These are phyloP conservation scores for Hymenoscyphus repandus DNA, from an alignment of 2,329 filamentous ascomycete genomes.

Conservation along the genomic window DNA sequence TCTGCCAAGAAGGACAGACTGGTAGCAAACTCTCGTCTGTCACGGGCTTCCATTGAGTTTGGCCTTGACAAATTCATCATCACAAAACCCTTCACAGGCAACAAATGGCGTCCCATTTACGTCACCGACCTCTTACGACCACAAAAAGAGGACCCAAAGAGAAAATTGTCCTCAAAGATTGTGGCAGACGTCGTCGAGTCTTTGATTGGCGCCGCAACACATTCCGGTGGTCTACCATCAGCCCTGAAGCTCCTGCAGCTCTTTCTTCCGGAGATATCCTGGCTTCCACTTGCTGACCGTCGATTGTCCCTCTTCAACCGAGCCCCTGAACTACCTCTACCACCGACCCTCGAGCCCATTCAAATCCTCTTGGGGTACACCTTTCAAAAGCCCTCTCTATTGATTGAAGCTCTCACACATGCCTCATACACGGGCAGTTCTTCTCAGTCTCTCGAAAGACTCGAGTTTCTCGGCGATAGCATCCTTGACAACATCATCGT, in stretches of 20 bases:
- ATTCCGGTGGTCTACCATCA: conserved; percentile 61
- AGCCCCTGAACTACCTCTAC: conserved; percentile 35
- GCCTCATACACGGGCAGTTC: conserved; percentile 46
- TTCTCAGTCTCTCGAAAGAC: conserved; percentile 57
- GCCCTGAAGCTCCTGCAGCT: conserved; percentile 59
- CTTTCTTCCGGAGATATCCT: conserved; percentile 58
- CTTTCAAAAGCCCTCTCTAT: conserved; percentile 62
- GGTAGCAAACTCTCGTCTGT: conserved; percentile 72
- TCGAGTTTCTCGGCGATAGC: conserved; percentile 86
- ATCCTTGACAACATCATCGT: conserved; percentile 76
- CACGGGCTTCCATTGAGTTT: conserved; percentile 53
- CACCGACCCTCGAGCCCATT: conserved; percentile 42
- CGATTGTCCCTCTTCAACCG: conserved; percentile 40
- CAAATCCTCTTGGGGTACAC: conserved; percentile 65
- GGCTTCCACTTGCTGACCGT: conserved; percentile 42
- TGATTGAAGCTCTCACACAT: conserved; percentile 80
- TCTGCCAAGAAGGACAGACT: conserved; percentile 61
- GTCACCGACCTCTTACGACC: conserved; percentile 37
- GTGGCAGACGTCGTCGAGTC: conserved; percentile 87
- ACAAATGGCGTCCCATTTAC: conserved; percentile 68
- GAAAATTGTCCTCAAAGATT: conserved; percentile 63
- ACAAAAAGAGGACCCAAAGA: conserved; percentile 12
- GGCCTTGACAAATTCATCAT: conserved; percentile 72
- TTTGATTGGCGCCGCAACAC: conserved; percentile 69
- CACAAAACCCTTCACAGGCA: conserved; percentile 58